Conservation (phyloP, 2,329 filamentous ascomycete genomes). For the Colletotrichum truncatum region DNA sequence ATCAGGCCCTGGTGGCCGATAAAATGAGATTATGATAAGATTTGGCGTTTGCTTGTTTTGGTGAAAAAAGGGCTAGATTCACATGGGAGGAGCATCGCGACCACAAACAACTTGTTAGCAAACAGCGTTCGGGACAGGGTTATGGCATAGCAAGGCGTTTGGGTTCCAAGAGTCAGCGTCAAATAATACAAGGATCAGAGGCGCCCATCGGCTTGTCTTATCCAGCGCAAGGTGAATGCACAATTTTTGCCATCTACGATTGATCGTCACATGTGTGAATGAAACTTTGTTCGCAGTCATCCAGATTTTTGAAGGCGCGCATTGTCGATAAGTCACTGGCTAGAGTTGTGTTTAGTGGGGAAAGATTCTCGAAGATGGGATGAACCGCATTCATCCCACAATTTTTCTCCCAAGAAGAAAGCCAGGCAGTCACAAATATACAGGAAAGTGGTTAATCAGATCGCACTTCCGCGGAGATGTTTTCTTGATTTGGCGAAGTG, state of each 20-base stretch:
- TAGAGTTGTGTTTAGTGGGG: not conserved
- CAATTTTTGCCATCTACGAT: not conserved
- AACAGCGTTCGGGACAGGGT: not conserved
- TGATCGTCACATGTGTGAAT: not conserved
- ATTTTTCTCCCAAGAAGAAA: too few species aligned
- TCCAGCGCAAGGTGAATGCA: not conserved
- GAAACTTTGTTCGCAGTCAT: too few species aligned
- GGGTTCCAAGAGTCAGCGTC: not conserved
- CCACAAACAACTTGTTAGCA: not conserved
- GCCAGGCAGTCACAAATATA: too few species aligned
- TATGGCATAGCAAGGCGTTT: slow-evolving; percentile 29
- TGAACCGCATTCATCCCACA: too few species aligned
- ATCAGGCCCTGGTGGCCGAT: not conserved
- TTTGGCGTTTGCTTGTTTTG: slow-evolving; percentile 3
- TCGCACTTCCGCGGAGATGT: too few species aligned
- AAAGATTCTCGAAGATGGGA: not conserved
- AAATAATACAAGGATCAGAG: not conserved
- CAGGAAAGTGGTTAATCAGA: too few species aligned
- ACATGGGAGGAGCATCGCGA: not conserved
- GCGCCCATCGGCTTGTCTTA: not conserved
- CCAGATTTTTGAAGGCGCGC: not conserved
- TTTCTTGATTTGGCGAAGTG: too few species aligned
- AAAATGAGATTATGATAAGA: not conserved
- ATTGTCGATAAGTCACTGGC: too few species aligned
- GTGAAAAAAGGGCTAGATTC: not conserved